Base-by-base conservation (phyloP, 2,329 filamentous ascomycete species). In the Sporothrix humicola region DNA sequence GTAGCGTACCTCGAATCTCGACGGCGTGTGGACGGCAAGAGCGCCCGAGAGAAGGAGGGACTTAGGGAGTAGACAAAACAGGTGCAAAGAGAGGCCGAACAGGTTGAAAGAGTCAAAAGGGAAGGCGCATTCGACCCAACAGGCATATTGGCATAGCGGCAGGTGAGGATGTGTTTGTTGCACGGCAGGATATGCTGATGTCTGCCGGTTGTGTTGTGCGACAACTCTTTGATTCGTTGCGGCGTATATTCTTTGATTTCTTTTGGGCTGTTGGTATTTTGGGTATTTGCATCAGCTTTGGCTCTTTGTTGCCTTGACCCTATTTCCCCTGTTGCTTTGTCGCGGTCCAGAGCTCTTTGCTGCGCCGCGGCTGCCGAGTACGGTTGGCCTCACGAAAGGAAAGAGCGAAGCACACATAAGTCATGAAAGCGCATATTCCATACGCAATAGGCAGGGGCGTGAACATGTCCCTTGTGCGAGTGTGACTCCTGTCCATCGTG, bases 151-250 rank as follows among this genome's bases (percentile, higher is more conserved):
- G 31, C 31, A 8, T 20, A 8, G 10, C n/a, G 20, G n/a, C 42
- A 48, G 61, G 61, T 26, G 9, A 10, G 12, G 42, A 17, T 13
- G 42, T 48, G 44, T 48, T 69, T 66, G 63, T 66, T 52, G 65
- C 65, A 69, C 65, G 26, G 13, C 65, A 69, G 65, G 20, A 50
- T 23, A 20, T 68, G 44, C 63, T 31, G 65, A 63, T 63, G 59
- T 44, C 31, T 54, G 65, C 48, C 61, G 46, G 46, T 26, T 46
- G 17, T 50, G 63, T 12, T 8, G 42, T 44, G 52, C 31, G 31
- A 37, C 31, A 37, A 37, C 23, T 31, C 9, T 59, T 59, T 23
- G 56, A 3, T 42, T 63, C 15, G 31, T 5, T 37, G 23, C 31
- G 31, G 31, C 31, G 31, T 37, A 37, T 37, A 37, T 37, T 37